Conservation (phyloP, 768 basidiomycete genomes). For the Neoboletus magnificus region DNA sequence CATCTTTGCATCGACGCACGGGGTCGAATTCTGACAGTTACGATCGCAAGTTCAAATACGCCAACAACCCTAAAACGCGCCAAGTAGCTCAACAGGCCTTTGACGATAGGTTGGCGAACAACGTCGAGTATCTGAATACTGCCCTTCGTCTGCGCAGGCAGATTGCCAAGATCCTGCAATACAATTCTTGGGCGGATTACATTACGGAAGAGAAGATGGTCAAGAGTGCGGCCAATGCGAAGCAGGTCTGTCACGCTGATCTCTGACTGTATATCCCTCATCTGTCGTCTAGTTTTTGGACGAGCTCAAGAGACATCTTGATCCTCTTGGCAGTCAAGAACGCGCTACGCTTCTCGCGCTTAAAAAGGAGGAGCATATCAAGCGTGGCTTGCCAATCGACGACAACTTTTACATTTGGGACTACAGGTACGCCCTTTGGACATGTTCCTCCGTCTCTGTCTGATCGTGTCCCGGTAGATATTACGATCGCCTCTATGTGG, state of each 20-base stretch:
- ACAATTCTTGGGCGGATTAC: slow-evolving; percentile 82
- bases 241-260: slow-evolving; percentile 41
- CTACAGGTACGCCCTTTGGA: slow-evolving; percentile 49
- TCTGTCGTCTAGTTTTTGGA: slow-evolving; percentile 57
- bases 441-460: neutral
- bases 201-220: slow-evolving; percentile 85
- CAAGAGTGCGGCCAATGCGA: slow-evolving; percentile 61
- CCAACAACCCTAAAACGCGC: slow-evolving; percentile 66
- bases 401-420: slow-evolving; percentile 82
- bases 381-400: slow-evolving; percentile 59
- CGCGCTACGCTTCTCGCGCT: slow-evolving; percentile 61
- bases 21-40: neutral
- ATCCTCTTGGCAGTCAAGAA: slow-evolving; percentile 69
- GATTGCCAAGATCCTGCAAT: slow-evolving; percentile 65
- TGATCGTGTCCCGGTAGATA: slow-evolving; percentile 20
- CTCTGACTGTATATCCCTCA: neutral
- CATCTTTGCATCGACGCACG: neutral
- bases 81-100: slow-evolving; percentile 60
- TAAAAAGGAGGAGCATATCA: slow-evolving; percentile 71
- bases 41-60: slow-evolving; percentile 67
- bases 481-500: slow-evolving; percentile 45
- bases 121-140: slow-evolving; percentile 66
- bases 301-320: slow-evolving; percentile 70
- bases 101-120: slow-evolving; percentile 66
- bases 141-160: slow-evolving; percentile 67